Conservation (phyloP, 106 monocot genomes). For the Allium cepa region DNA sequence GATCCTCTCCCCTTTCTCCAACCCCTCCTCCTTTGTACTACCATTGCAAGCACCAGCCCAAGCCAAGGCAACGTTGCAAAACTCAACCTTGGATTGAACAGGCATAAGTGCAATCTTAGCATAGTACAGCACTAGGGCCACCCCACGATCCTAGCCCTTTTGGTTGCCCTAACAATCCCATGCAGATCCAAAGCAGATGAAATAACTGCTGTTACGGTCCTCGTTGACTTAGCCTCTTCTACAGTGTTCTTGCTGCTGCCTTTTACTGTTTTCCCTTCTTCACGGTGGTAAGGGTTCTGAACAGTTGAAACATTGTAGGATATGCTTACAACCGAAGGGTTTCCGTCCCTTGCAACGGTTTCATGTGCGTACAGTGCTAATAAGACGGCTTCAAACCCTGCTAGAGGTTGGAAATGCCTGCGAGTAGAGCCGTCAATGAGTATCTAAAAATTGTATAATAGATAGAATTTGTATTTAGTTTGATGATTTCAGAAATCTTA, state of each 20-base stretch:
- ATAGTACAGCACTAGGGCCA: slow-evolving; percentile 58
- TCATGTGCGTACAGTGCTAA: slow-evolving; percentile 68
- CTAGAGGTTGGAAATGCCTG: slow-evolving; percentile 22
- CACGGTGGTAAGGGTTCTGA: slow-evolving; percentile 30
- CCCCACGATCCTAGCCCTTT: slow-evolving; percentile 45
- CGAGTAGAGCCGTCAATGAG: background rate
- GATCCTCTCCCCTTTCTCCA: slow-evolving; percentile 24
- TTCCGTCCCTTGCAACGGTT: slow-evolving; percentile 28
- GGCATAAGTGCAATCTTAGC: slow-evolving; percentile 47
- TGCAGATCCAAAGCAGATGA: slow-evolving; percentile 48
- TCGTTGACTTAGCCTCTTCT: slow-evolving; percentile 5
- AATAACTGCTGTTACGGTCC: slow-evolving; percentile 14
- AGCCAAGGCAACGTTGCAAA: slow-evolving; percentile 36
- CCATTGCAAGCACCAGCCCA: slow-evolving; percentile 36
- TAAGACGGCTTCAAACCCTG: slow-evolving; percentile 72
- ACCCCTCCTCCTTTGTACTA: background rate
- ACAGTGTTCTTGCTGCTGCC: background rate
- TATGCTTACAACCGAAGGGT: slow-evolving; percentile 26
- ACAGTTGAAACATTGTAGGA: slow-evolving; percentile 14
- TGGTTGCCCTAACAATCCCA: slow-evolving; percentile 48
- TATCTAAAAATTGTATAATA: no score
- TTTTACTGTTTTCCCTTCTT: slow-evolving; percentile 13
- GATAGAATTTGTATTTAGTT: no score
- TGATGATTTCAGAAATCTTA: no score
- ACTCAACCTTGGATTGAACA: slow-evolving; percentile 46